Base-by-base conservation (phyloP, 257 asterid species). In the Plantago elongata region DNA sequence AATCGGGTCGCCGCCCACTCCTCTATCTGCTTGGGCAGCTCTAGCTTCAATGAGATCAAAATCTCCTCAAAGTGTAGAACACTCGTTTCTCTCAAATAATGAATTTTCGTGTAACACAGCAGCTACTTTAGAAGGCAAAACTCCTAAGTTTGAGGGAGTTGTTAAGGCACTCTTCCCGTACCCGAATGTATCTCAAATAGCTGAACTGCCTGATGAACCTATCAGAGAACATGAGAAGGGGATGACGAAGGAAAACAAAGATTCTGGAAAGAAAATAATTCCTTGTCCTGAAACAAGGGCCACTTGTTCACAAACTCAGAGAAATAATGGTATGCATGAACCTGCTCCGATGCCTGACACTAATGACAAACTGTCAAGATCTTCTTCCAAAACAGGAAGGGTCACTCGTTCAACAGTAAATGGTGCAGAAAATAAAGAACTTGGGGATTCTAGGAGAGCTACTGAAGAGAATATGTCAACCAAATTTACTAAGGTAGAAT, bases 1-100 rank as follows among this genome's bases (percentile, higher is more conserved):
- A 54, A 68, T 54, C 75, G 71, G 69, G 68, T 62, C 75, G 11
- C 77, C 61, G 70, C 71, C 66, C 74, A 81, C 59, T 67, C 88
- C 86, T 64, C 84, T 79, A 63, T 88, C 92, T 61, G 82, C 88
- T 69, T 77, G 88, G 71, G 92, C 92, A 64, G 85, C 85, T 72
- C 85, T 84, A 48, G 92, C 92, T 71, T 81, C 80, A 51, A 52
- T 71, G 57, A 75, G 78, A 76, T 77, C 84, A 27, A 72, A 75
- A 46, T 61, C 44, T 65, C 76, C 81, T 66, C 72, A 60, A 51
- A 63, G 37, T 52, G 59, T 50, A 12, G 43, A 61, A 43, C 57
- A 44, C 44, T 51, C 70, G 15, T 63, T 68, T 55, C 51, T 50
- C 57, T 46, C 45, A 29, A 67, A 74, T 43, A 67, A 74, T 43